Base-by-base conservation (phyloP, 108 stramenopile genomes). In the Epithemia pelagica region DNA sequence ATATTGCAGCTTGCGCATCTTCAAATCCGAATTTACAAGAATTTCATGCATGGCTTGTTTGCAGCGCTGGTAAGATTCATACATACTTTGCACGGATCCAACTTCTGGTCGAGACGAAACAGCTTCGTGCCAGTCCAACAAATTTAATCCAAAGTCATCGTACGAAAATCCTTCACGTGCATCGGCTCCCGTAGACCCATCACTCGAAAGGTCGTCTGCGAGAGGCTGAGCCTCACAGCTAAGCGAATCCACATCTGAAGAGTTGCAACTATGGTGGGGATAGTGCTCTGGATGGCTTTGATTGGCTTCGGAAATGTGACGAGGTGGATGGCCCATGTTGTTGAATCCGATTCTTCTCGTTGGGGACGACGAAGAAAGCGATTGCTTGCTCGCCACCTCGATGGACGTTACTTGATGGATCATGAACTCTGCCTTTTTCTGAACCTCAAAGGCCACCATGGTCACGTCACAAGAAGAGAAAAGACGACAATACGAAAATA, bases 181-280 rank as follows among this genome's bases (percentile, higher is more conserved):
- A 21, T 58, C 56, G 5, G 37, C 37, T 15, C 5, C 37, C 37
- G 37, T 46, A 15, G 37, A 46, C 5, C 37, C 37, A 46, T 46
- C 37, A 15, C 37, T 46, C 15, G 56, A 58, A 8, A 58, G 56
- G 21, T 58, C 56, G 56, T 58, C 56, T n/a, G 56, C 56, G 56
- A 58, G 56, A 7, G 56, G 25, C 21, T 58, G 56, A 7, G 7
- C 7, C 5, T 46, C 37, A n/a, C n/a, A n/a, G n/a, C n/a, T n/a
- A n/a, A n/a, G n/a, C n/a, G n/a, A n/a, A n/a, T n/a, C n/a, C n/a
- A n/a, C n/a, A n/a, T n/a, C n/a, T n/a, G n/a, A n/a, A n/a, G n/a
- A n/a, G n/a, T n/a, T n/a, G n/a, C n/a, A n/a, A n/a, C n/a, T n/a
- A n/a, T n/a, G n/a, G n/a, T n/a, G n/a, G n/a, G n/a, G n/a, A n/a